A percentile compares a stretch with the other conserved stretches of the same genome.
Conservation (phyloP, 73 alveolate genomes). For the Tetrahymena borealis region DNA sequence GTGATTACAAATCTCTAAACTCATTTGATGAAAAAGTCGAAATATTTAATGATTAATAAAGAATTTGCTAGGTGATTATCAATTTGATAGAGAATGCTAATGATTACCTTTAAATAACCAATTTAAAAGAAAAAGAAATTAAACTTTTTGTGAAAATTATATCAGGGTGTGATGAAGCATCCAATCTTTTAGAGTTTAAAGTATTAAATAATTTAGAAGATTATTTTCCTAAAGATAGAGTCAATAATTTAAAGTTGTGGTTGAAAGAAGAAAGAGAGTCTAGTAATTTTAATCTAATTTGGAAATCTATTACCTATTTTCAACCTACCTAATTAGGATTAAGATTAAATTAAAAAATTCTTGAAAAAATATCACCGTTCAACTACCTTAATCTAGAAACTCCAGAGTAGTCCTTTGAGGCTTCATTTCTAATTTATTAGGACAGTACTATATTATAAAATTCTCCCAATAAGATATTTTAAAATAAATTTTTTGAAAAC, state of each 20-base stretch:
- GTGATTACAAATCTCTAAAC: too few species aligned
- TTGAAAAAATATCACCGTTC: background rate
- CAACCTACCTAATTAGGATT: background rate
- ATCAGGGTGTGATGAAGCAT: background rate
- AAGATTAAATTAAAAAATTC: background rate
- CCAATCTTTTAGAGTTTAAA: background rate
- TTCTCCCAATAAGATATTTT: background rate
- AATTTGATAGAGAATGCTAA: background rate
- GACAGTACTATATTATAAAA: background rate
- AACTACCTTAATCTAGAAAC: background rate
- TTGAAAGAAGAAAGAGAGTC: background rate
- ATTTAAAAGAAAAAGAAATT: background rate
- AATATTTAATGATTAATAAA: background rate
- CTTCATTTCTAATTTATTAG: background rate
- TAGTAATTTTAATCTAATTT: background rate
- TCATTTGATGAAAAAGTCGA: background rate
- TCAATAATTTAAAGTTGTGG: background rate
- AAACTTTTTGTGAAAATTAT: background rate
- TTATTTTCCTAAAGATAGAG: background rate
- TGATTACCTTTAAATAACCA: background rate
- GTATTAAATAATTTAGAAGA: background rate
- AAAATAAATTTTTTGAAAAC: background rate
- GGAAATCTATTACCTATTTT: background rate
- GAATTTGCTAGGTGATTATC: background rate
- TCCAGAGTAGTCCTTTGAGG: background rate